A percentile compares a stretch with the other conserved stretches of the same genome.
phyloP scores from a whole-genome alignment of 768 basidiomycete genomes.

The Boletus huronensis region DNA sequence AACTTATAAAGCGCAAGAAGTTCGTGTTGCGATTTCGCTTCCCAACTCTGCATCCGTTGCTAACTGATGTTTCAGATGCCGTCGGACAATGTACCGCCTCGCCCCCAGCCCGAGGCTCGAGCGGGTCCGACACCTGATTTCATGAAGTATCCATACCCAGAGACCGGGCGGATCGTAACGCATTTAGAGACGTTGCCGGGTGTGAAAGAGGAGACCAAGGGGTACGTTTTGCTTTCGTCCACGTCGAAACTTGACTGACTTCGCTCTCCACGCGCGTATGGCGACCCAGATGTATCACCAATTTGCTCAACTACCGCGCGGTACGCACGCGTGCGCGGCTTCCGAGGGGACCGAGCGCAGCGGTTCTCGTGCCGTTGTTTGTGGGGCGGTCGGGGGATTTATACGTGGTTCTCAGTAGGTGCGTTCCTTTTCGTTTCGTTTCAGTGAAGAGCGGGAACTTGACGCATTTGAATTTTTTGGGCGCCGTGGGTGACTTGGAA shows the following conservation, averaged over 20 bases:
- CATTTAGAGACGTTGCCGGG: slow-evolving; percentile 11
- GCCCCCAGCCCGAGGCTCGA: background rate
- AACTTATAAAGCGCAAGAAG: background rate
- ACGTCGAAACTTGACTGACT: too few species aligned
- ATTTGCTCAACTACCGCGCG: slow-evolving; percentile 27
- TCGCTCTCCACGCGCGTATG: too few species aligned
- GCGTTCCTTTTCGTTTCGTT: slow-evolving; percentile 26
- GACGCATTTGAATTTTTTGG: too few species aligned
- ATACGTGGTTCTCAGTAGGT: slow-evolving; percentile 83
- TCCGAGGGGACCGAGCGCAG: slow-evolving; percentile 62
- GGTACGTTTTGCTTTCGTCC: too few species aligned
- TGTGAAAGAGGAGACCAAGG: slow-evolving; percentile 22
- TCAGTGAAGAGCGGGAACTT: too few species aligned
- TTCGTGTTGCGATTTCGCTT: background rate
- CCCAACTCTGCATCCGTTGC: background rate
- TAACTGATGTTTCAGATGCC: slow-evolving; percentile 10
- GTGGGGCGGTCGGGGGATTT: slow-evolving; percentile 80
- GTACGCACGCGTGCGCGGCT: slow-evolving; percentile 33
- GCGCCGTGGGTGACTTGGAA: background rate
- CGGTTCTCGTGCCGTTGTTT: slow-evolving; percentile 82
- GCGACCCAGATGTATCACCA: slow-evolving; percentile 22
- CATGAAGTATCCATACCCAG: slow-evolving; percentile 20
- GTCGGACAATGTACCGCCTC: slow-evolving; percentile 3
- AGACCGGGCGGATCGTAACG: background rate
- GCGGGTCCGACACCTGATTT: slow-evolving; percentile 6